Percentiles rank a stretch among this genome's conserved stretches.
Evolutionary conservation across 495 filamentous ascomycete species (phyloP).

Genomic region (Penicillium antarcticum): DNA sequence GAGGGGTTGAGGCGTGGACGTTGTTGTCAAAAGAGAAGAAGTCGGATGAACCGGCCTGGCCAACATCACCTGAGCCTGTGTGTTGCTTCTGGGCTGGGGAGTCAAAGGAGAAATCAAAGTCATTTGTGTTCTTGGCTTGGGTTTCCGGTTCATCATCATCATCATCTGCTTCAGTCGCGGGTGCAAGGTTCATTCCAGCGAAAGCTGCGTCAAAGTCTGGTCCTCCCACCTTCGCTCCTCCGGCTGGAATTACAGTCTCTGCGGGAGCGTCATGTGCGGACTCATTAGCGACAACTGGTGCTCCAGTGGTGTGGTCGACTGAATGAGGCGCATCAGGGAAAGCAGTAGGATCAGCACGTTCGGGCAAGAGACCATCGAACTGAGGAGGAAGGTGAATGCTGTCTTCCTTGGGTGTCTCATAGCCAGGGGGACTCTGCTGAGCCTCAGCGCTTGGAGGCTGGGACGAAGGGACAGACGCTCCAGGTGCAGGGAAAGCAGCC

Average conservation of each 20-base stretch:
- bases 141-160: conserved; percentile 54
- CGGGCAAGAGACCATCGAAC: conserved; percentile 63
- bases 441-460: conserved; percentile 50
- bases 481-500: conserved; percentile 39
- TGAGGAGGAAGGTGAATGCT: conserved; percentile 52
- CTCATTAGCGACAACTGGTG: conserved; percentile 40
- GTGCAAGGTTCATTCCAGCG: conserved; percentile 63
- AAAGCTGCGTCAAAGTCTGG: conserved; percentile 89
- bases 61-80: conserved; percentile 17
- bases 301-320: conserved; percentile 37
- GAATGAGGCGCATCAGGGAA: conserved; percentile 47
- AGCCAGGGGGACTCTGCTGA: conserved; percentile 64
- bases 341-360: conserved; percentile 58
- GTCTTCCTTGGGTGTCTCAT: conserved; percentile 45
- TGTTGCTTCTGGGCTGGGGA: conserved; percentile 37
- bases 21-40: conserved; percentile 50
- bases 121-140: conserved; percentile 45
- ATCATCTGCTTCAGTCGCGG: conserved; percentile 75
- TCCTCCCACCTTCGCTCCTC: conserved; percentile 31
- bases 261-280: conserved; percentile 20
- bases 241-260: conserved; percentile 12
- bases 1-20: conserved; percentile 40
- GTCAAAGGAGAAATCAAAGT: conserved; percentile 71
- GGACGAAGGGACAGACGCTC: conserved; percentile 21
- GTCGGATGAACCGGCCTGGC: conserved; percentile 25